Evolutionary conservation across 768 basidiomycete genomes (phyloP).

Genomic region (Strobilomyces dryophilus): DNA sequence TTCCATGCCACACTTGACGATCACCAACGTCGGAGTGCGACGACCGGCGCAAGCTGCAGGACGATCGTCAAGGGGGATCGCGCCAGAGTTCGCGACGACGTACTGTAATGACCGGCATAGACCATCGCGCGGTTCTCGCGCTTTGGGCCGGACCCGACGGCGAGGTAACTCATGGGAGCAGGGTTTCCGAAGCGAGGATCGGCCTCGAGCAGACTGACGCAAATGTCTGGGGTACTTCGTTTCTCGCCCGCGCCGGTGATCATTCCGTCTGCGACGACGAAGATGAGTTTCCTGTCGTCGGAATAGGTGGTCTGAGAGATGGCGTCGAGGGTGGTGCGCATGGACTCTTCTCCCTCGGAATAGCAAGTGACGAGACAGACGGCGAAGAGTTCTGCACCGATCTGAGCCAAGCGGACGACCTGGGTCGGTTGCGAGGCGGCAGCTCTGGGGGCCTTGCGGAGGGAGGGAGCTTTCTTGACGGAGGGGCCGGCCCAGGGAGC

Average conservation of each 20-base stretch:
- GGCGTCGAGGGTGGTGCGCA: slow-evolving; percentile 89
- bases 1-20: slow-evolving; percentile 97
- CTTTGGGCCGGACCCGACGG: slow-evolving; percentile 89
- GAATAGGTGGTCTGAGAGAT: slow-evolving; percentile 90
- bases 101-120: slow-evolving; percentile 99
- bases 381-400: slow-evolving; percentile 92
- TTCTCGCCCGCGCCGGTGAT: slow-evolving; percentile 98
- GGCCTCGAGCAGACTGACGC: slow-evolving; percentile 85
- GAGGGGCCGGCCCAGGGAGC: slow-evolving; percentile 85
- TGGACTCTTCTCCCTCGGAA: slow-evolving; percentile 91
- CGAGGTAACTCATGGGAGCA: slow-evolving; percentile 86
- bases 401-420: slow-evolving; percentile 77
- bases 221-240: slow-evolving; percentile 93
- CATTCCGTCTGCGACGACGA: slow-evolving; percentile 97
- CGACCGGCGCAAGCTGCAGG: slow-evolving; percentile 70
- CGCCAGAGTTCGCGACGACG: slow-evolving; percentile 30
- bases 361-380: slow-evolving; percentile 97
- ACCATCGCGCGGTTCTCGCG: slow-evolving; percentile 94
- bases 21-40: slow-evolving; percentile 87
- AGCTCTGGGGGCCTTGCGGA: slow-evolving; percentile 35
- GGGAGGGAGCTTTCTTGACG: slow-evolving; percentile 49
- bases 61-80: neutral
- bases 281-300: slow-evolving; percentile 86
- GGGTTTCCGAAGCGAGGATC: slow-evolving; percentile 97
- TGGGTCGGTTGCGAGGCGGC: slow-evolving; percentile 48